A percentile compares a stretch with the other conserved stretches of the same genome.
Evolutionary conservation across 169 alveolate genomes (phyloP).

Genomic region (Eimeria necatrix): DNA sequence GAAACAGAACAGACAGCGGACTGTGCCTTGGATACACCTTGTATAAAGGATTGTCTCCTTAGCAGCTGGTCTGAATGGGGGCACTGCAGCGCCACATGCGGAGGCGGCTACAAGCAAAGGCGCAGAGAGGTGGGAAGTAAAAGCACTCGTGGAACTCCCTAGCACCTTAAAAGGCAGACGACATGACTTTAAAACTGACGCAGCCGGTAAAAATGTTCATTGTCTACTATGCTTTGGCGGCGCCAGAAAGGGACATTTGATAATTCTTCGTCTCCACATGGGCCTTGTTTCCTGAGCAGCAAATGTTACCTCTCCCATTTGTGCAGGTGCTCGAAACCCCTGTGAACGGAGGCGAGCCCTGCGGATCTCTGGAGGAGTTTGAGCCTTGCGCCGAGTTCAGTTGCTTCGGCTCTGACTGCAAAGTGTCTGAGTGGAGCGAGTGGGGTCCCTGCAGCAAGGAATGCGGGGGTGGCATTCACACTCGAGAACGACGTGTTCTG

Average conservation of each 20-base stretch:
- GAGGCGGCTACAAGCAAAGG: slow-evolving; percentile 83
- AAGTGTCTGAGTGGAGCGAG: slow-evolving; percentile 85
- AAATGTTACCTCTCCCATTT: not conserved
- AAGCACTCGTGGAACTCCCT: no score
- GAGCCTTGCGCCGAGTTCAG: slow-evolving; percentile 81
- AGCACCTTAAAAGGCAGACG: no score
- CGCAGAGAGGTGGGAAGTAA: slow-evolving; percentile 34
- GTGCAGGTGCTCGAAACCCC: slow-evolving; percentile 69
- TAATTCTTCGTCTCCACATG: no score
- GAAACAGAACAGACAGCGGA: slow-evolving; percentile 65
- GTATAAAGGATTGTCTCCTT: slow-evolving; percentile 80
- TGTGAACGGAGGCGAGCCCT: slow-evolving; percentile 81
- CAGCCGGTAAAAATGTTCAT: no score
- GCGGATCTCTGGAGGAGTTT: slow-evolving; percentile 80
- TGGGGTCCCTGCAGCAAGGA: slow-evolving; percentile 80
- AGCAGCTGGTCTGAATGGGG: slow-evolving; percentile 85
- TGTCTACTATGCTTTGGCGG: no score
- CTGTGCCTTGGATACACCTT: slow-evolving; percentile 37
- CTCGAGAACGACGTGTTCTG: slow-evolving; percentile 82
- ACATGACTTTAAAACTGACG: no score
- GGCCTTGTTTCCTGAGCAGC: not conserved
- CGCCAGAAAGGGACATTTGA: no score
- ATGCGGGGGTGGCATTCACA: slow-evolving; percentile 87
- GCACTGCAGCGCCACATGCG: slow-evolving; percentile 85
- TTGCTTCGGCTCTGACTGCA: slow-evolving; percentile 82